These are phyloP conservation scores for Microascus cirrosus DNA, from an alignment of 2,329 filamentous ascomycete genomes.

Conservation along the genomic window DNA sequence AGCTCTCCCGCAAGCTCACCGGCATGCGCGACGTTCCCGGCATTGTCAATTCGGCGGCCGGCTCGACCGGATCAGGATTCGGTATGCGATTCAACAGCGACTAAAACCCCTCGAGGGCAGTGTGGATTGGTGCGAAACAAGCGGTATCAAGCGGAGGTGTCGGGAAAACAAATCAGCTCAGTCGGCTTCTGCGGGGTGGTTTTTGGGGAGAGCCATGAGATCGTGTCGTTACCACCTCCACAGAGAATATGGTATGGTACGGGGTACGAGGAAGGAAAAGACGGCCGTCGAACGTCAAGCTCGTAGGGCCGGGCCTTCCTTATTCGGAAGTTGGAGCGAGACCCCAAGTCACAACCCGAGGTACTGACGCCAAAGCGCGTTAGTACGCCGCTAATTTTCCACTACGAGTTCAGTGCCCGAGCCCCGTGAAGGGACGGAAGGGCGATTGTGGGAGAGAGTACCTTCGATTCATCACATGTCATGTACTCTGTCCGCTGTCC, in stretches of 20 bases:
- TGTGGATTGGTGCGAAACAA: neutral
- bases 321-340: constrained; percentile 3
- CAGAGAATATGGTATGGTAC: neutral
- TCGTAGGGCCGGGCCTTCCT: neutral
- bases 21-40: constrained; percentile 60
- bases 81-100: neutral
- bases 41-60: constrained; percentile 27
- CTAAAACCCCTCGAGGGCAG: neutral
- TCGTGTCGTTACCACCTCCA: neutral
- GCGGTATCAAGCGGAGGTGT: neutral
- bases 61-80: neutral
- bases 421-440: no score
- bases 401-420: neutral
- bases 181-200: neutral
- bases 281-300: neutral
- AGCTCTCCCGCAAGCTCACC: constrained; percentile 57
- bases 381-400: neutral
- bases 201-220: neutral
- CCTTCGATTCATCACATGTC: neutral
- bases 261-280: neutral
- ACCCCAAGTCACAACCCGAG: neutral
- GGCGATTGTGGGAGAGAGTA: neutral
- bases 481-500: neutral
- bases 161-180: neutral
- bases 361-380: neutral